Conservation (phyloP, 495 filamentous ascomycete genomes). For the Aspergillus olivimuriae region DNA sequence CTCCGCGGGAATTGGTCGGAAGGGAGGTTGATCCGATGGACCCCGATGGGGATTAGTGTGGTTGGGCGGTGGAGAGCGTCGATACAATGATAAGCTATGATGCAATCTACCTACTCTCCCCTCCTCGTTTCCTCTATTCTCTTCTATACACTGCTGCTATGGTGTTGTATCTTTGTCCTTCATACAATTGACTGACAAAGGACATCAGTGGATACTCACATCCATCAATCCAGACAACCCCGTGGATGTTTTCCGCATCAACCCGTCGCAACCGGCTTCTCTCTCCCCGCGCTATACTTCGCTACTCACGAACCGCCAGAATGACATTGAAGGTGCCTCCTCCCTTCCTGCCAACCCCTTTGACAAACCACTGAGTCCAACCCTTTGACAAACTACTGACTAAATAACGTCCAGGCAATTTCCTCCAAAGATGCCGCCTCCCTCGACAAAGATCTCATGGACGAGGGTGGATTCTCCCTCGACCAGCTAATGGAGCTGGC, state of each 20-base stretch:
- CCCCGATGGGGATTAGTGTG: constrained; percentile 22
- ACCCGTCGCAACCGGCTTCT: constrained; percentile 4
- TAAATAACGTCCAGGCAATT: constrained; percentile 55
- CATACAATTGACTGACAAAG: no score
- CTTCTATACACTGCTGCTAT: no score
- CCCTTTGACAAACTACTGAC: neutral
- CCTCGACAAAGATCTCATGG: constrained; percentile 93
- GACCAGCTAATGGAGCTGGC: constrained; percentile 98
- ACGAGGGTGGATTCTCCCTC: constrained; percentile 81
- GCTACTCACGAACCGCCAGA: constrained; percentile 26
- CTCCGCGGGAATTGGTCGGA: constrained; percentile 28
- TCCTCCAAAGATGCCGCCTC: constrained; percentile 80
- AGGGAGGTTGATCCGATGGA: constrained; percentile 19
- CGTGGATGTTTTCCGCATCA: constrained; percentile 23
- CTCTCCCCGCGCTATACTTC: constrained; percentile 12
- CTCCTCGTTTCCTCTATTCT: no score
- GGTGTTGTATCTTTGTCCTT: no score
- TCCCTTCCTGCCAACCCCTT: neutral
- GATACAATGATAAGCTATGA: constrained; percentile 26
- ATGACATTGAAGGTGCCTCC: constrained; percentile 38
- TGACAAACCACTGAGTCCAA: neutral
- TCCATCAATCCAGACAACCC: neutral
- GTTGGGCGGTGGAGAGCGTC: constrained; percentile 9
- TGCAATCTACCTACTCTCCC: no score
- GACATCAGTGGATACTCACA: neutral